A percentile compares a stretch with the other conserved stretches of the same genome.
Evolutionary conservation across 345 rosid genomes (phyloP).

Genomic region (Syzygium aromaticum): DNA sequence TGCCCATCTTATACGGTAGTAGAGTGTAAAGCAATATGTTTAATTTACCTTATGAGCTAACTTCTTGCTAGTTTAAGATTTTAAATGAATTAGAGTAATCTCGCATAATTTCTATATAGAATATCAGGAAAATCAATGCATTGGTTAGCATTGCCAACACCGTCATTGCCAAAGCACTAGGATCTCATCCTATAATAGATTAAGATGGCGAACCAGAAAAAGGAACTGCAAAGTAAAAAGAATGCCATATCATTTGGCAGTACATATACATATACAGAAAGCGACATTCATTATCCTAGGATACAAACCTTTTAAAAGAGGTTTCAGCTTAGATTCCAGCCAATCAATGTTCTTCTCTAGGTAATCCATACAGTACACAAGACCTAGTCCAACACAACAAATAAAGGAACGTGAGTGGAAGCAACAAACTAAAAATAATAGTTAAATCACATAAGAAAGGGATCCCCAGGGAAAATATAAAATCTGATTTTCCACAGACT

Average conservation of each 20-base stretch:
- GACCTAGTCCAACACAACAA: constrained; percentile 33
- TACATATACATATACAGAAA: background rate
- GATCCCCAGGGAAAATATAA: background rate
- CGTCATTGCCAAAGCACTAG: background rate
- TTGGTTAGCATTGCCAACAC: background rate
- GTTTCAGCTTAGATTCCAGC: constrained; percentile 72
- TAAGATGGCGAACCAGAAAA: background rate
- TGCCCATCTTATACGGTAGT: background rate
- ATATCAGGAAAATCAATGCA: background rate
- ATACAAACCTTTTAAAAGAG: constrained; percentile 67
- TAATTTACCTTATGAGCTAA: background rate
- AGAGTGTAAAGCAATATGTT: background rate
- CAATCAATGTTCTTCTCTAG: constrained; percentile 89
- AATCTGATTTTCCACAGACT: background rate
- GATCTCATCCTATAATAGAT: background rate
- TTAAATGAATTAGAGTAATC: background rate
- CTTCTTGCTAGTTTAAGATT: background rate
- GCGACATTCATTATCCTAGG: background rate
- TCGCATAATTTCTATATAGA: background rate
- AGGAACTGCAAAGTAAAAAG: background rate
- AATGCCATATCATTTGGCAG: background rate
- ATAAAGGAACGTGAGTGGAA: background rate
- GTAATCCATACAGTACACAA: constrained; percentile 81
- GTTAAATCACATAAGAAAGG: background rate
- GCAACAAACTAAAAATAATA: background rate